phyloP scores from a whole-genome alignment of 495 filamentous ascomycete genomes.

The Penicillium samsonianum region DNA sequence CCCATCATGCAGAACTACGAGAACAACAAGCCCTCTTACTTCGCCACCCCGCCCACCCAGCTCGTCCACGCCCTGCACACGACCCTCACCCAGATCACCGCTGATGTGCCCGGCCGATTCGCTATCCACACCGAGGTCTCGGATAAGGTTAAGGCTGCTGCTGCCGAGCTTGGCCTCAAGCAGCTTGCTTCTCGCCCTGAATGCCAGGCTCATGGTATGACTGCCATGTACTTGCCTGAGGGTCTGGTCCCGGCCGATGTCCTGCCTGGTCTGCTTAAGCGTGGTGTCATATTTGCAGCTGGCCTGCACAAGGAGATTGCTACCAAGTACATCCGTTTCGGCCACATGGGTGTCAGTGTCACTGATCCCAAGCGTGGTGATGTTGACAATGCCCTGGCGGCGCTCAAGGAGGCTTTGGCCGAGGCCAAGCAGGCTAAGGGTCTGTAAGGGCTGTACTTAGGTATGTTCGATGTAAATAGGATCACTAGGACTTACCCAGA shows the following conservation, averaged over 20 bases:
- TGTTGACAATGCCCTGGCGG: slow-evolving; percentile 77
- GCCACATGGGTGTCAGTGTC: slow-evolving; percentile 96
- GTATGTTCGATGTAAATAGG: slow-evolving; percentile 12
- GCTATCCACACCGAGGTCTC: slow-evolving; percentile 73
- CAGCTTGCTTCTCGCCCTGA: slow-evolving; percentile 82
- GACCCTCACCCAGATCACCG: slow-evolving; percentile 82
- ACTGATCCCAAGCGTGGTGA: slow-evolving; percentile 58
- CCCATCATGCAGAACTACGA: slow-evolving; percentile 99
- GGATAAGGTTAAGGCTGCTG: slow-evolving; percentile 76
- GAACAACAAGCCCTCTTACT: slow-evolving; percentile 94
- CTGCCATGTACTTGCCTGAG: slow-evolving; percentile 91
- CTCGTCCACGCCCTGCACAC: slow-evolving; percentile 94
- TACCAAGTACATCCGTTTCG: slow-evolving; percentile 71
- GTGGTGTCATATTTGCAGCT: slow-evolving; percentile 90
- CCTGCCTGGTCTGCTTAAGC: slow-evolving; percentile 82
- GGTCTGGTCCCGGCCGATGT: slow-evolving; percentile 75
- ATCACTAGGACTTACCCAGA: not conserved
- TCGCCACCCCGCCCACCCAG: slow-evolving; percentile 94
- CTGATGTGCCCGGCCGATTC: slow-evolving; percentile 72
- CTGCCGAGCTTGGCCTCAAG: slow-evolving; percentile 77
- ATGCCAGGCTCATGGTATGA: slow-evolving; percentile 96
- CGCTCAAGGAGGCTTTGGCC: slow-evolving; percentile 68
- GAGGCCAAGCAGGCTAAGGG: slow-evolving; percentile 64
- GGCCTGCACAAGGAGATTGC: slow-evolving; percentile 89
- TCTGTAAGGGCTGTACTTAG: slow-evolving; percentile 28